A percentile compares a stretch with the other conserved stretches of the same genome.
Conservation (phyloP, 768 basidiomycete species). For the Agaricus subrufescens region DNA sequence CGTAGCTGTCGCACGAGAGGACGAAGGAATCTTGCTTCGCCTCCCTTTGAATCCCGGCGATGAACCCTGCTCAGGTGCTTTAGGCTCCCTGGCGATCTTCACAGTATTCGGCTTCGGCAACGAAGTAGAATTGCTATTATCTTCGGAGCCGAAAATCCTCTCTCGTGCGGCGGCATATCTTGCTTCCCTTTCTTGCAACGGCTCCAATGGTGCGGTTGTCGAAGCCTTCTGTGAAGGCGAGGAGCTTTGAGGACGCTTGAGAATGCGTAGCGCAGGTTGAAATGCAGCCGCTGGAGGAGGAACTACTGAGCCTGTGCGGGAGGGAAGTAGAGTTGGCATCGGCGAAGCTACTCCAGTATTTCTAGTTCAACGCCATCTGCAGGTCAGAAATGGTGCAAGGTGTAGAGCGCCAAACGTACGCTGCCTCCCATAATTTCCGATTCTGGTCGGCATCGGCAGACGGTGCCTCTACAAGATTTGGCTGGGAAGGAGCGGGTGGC, state of each 20-base stretch:
- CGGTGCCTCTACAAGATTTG: neutral
- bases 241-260: conserved; percentile 56
- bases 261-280: conserved; percentile 56
- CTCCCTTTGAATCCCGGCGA: conserved; percentile 6
- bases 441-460: conserved; percentile 31
- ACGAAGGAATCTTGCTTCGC: neutral
- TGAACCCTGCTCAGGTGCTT: conserved; percentile 3
- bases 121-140: neutral
- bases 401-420: conserved; percentile 40
- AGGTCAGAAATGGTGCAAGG: conserved; percentile 5
- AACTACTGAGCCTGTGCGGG: conserved; percentile 28
- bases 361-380: conserved; percentile 25
- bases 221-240: conserved; percentile 25
- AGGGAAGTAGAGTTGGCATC: conserved; percentile 55
- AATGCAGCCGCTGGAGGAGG: conserved; percentile 51
- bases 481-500: neutral
- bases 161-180: conserved; percentile 71
- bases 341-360: conserved; percentile 55
- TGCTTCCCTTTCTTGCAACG: conserved; percentile 63
- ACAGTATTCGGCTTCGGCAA: neutral
- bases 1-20: neutral
- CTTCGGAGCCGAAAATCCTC: conserved; percentile 55
- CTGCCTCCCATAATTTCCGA: conserved; percentile 62
- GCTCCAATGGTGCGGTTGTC: conserved; percentile 22
- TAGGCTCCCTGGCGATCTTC: conserved; percentile 4